Evolutionary conservation across 2,329 filamentous ascomycete genomes (phyloP).

Genomic region (Teratosphaeria zuluensis): DNA sequence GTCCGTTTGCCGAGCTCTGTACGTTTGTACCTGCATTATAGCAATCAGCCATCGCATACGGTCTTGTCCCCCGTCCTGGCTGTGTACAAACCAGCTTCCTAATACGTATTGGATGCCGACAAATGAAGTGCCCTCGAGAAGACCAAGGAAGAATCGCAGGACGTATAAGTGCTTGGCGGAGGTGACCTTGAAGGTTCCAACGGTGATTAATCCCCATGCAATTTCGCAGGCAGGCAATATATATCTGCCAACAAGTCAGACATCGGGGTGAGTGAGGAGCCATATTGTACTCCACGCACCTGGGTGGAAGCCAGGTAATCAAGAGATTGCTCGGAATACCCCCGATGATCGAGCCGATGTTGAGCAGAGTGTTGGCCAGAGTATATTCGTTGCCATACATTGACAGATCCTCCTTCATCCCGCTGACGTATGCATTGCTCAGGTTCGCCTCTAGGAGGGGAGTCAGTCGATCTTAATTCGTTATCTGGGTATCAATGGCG

Average conservation of each 20-base stretch:
- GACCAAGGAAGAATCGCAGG: conserved; percentile 34
- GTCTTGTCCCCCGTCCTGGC: background rate
- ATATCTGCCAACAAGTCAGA: background rate
- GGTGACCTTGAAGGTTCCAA: conserved; percentile 30
- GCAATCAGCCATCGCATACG: background rate
- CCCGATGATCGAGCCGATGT: conserved; percentile 28
- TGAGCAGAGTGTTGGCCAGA: conserved; percentile 7
- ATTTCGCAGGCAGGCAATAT: conserved; percentile 30
- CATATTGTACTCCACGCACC: background rate
- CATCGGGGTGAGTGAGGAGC: no score
- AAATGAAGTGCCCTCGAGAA: conserved; percentile 35
- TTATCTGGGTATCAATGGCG: background rate
- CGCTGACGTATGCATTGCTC: conserved; percentile 34
- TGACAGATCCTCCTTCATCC: conserved; percentile 33
- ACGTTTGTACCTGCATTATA: background rate
- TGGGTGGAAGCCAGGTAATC: conserved; percentile 22
- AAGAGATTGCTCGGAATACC: conserved; percentile 30
- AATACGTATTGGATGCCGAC: conserved; percentile 8
- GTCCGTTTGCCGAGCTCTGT: background rate
- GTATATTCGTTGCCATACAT: conserved; percentile 32
- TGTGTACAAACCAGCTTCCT: conserved; percentile 1
- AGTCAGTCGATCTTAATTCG: background rate
- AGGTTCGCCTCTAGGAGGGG: conserved; percentile 25
- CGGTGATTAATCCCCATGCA: conserved; percentile 31
- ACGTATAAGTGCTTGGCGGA: conserved; percentile 32